phyloP scores from a whole-genome alignment of 176 grass and related monocot species.

The Paspalum vaginatum region DNA sequence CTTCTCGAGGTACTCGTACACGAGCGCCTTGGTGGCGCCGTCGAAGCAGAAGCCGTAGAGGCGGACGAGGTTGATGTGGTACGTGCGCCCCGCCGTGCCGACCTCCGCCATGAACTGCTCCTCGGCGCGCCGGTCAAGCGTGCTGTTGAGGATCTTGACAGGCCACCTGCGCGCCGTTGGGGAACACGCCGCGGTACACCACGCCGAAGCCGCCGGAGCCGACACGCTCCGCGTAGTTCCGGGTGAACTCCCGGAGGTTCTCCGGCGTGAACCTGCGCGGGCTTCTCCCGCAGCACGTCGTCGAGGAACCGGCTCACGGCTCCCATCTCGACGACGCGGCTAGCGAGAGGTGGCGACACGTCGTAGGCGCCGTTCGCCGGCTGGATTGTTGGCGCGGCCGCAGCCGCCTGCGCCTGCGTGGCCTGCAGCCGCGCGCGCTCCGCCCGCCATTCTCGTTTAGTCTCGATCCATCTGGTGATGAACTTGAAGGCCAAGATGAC shows the following conservation, averaged over 20 bases:
- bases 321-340: constrained; percentile 23
- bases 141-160: constrained; percentile 61
- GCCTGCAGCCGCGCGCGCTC: constrained; percentile 42
- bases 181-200: constrained; percentile 56
- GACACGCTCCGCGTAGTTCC: constrained; percentile 40
- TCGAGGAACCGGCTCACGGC: constrained; percentile 42
- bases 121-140: constrained; percentile 47
- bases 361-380: not conserved
- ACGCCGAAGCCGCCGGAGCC: constrained; percentile 51
- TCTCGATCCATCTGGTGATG: constrained; percentile 13
- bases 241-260: constrained; percentile 47
- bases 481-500: not conserved
- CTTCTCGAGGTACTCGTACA: constrained; percentile 73
- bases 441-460: not conserved
- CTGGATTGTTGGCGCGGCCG: not conserved
- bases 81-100: constrained; percentile 57
- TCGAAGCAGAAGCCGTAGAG: constrained; percentile 85
- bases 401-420: not conserved
- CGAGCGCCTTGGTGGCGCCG: constrained; percentile 46
- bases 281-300: constrained; percentile 49
- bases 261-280: constrained; percentile 45
- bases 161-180: constrained; percentile 44
- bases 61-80: constrained; percentile 74
- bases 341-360: not conserved
- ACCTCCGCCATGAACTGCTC: constrained; percentile 85